Evolutionary conservation across 2,329 filamentous ascomycete species (phyloP), one percentile per base, ranked within the genome.

Genomic region (Mariannaea sp.): DNA sequence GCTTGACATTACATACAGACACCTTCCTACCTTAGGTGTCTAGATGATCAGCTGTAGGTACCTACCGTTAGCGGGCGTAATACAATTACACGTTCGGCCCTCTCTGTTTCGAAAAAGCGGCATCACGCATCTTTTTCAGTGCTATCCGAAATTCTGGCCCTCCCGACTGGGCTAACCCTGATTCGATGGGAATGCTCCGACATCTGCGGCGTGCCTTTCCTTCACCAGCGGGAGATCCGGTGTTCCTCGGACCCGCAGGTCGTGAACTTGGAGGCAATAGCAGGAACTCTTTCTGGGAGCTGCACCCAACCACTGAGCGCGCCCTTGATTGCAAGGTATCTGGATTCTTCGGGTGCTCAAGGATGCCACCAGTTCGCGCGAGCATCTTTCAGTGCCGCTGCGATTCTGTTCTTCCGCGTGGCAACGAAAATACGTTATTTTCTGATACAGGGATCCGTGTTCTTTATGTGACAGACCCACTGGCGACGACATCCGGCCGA

Each of bases 401-500:
- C 35, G 7, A 30, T 45, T 40, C 40, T 44, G 51, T 53, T 62
- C 49, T 20, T 55, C 42, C 51, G 45, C 44, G 52, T 56, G 54
- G 53, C 61, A 36, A 49, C 52, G 49, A 51, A 56, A 55, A 54
- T 41, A 46, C 61, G 22, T 42, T 42, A 56, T 55, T 50, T n/a
- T n/a, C n/a, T 60, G 51, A 62, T 62, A 60, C 64, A 60, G 53
- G 54, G 55, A 60, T 51, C 55, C 56, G 58, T 64, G 53, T 56
- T 51, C 56, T 62, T n/a, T 57, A 58, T 60, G 58, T 65, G 56
- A 59, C 56, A 66, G 65, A 67, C 61, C 68, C 68, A 70, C 68
- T 61, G 58, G 57, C 53, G 60, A 70, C 68, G 65, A 70, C 67
- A 70, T 68, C 67, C 67, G 67, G 62, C 60, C 68, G 66, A 61